Evolutionary conservation across 495 filamentous ascomycete genomes (phyloP), one percentile per base, ranked within the genome.

Genomic region (Collariella sp.): DNA sequence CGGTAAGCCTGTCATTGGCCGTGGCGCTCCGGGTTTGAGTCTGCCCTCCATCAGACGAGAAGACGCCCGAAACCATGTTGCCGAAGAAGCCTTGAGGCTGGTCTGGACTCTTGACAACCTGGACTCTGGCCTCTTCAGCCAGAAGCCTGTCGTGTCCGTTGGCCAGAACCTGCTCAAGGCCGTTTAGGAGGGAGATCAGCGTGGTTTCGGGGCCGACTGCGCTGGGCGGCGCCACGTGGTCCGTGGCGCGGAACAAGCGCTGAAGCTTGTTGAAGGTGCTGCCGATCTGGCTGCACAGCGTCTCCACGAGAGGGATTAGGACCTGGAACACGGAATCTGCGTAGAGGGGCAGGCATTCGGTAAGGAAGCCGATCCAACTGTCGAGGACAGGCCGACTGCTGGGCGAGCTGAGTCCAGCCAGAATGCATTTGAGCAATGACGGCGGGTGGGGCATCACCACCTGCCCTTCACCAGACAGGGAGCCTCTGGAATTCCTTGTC

Each of bases 1-100:
- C 93, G 0, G 91, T 96, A 22, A 99, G 76, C 36, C 91, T 76
- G 57, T 91, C 91, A 62, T 97, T 99, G n/a, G 89, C 90, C 13
- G 87, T 85, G 15, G 82, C 79, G 42, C 84, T 85, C 38, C 89
- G 79, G 22, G 79, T 73, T 49, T 89, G 89, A 22, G 79, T 73
- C 49, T 89, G 89, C 3, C 77, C 83, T 7, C 83, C 76, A 50
- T 97, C 91, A 0, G 86, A 79, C 9, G 85, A 76, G 66, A 96
- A 95, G 0, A 96, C 88, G 0, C 90, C 90, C 1, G 90, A 93
- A 1, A 95, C 89, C 87, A 97, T 95, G 60, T 90, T 96, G 16
- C 91, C 90, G 62, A 98, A 96, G 68, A 97, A 95, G 41, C 91
- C 87, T 62, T 93, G 88, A 13, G 83, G 76, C 62, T 90, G 87